Evolutionary conservation across 1,284 basidiomycete species (phyloP).

Genomic region (Ceratobasidium sp.): DNA sequence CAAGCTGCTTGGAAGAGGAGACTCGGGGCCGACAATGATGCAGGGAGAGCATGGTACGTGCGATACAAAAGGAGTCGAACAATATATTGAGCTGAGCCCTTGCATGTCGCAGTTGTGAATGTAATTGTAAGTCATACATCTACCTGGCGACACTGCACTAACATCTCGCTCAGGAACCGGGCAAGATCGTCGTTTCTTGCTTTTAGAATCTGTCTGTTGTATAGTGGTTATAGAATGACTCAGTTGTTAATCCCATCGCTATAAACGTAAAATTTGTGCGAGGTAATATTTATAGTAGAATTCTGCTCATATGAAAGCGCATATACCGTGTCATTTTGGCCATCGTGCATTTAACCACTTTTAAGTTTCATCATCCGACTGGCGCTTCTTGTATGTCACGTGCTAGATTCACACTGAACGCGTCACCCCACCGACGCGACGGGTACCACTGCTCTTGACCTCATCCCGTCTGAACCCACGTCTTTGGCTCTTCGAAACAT

Average conservation of each 20-base stretch:
- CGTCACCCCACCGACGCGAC: constrained; percentile 33
- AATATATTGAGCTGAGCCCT: background rate
- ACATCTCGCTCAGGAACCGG: background rate
- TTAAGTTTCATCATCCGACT: too few species aligned
- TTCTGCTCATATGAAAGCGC: too few species aligned
- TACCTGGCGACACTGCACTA: background rate
- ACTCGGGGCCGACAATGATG: background rate
- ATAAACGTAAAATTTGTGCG: too few species aligned
- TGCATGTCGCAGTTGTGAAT: background rate
- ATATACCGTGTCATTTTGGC: too few species aligned
- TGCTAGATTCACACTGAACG: constrained; percentile 11
- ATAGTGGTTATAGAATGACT: background rate
- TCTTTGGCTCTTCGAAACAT: background rate
- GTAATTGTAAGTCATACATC: background rate
- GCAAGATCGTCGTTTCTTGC: constrained; percentile 1
- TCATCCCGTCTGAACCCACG: background rate
- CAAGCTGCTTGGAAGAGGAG: background rate
- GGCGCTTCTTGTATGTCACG: constrained; percentile 1
- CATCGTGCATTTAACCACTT: too few species aligned
- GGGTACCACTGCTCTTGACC: background rate
- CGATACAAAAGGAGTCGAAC: too few species aligned
- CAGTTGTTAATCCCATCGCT: too few species aligned
- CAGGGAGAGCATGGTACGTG: constrained; percentile 15
- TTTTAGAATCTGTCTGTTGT: background rate
- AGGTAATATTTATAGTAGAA: too few species aligned